A percentile compares a stretch with the other conserved stretches of the same genome.
Evolutionary conservation across 495 filamentous ascomycete species (phyloP).

Genomic region (Aspergillus affinis): DNA sequence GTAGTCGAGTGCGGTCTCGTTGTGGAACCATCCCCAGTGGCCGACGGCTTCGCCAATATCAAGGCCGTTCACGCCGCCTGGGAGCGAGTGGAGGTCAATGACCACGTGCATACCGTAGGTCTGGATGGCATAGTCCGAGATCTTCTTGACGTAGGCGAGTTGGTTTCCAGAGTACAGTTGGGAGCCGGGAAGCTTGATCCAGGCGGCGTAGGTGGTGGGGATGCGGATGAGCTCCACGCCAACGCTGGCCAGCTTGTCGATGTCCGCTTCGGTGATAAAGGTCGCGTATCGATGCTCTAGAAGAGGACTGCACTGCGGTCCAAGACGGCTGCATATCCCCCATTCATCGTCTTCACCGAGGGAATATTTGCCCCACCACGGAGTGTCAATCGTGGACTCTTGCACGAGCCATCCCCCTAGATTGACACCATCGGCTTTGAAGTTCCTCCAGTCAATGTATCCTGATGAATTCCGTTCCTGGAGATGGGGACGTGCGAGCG

Average conservation of each 20-base stretch:
- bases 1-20: conserved; percentile 27
- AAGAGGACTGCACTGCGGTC: conserved; percentile 21
- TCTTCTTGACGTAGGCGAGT: conserved; percentile 23
- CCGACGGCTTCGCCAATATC: conserved; percentile 31
- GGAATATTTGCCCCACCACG: conserved; percentile 26
- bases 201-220: conserved; percentile 29
- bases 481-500: conserved; percentile 7
- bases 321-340: conserved; percentile 29
- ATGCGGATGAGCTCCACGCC: conserved; percentile 32
- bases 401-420: conserved; percentile 37
- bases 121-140: conserved; percentile 29
- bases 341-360: conserved; percentile 30
- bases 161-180: conserved; percentile 32
- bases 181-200: conserved; percentile 32
- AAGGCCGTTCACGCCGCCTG: conserved; percentile 30
- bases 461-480: conserved; percentile 1
- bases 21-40: conserved; percentile 32
- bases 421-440: conserved; percentile 30
- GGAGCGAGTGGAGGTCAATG: conserved; percentile 34
- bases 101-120: conserved; percentile 34
- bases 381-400: conserved; percentile 32
- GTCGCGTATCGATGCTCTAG: conserved; percentile 32
- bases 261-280: conserved; percentile 29
- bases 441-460: conserved; percentile 30
- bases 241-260: conserved; percentile 26